Base-by-base conservation (phyloP, 78 protist species). In the Monocercomonoides exilis region DNA sequence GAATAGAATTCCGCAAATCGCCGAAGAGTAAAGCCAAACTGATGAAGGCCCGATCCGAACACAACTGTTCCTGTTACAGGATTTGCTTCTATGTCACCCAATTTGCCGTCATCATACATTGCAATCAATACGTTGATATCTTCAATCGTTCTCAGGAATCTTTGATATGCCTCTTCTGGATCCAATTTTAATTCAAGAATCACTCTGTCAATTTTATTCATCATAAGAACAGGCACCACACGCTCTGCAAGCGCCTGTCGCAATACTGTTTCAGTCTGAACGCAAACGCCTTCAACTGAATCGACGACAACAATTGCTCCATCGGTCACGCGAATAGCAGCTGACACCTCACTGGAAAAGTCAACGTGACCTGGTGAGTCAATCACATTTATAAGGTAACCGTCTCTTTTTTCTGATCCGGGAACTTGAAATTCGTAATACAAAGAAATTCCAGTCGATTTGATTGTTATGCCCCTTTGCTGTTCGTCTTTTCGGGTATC, bases 201-300 rank as follows among this genome's bases (percentile, higher is more conserved):
- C 6, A 21, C 82, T 5, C 82, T 33, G 21, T 79, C 82, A 6
- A 79, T 21, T 41, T 79, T 79, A 41, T 79, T 79, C 43, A 79
- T 6, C 82, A 79, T 79, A 29, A 79, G 82, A 6, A 79, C 82
- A 41, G 82, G 82, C 6, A 33, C 45, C 6, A 79, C 82, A 6
- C 82, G 82, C 82, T 79, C 82, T 33, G 82, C 88, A 63, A 97
- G 95, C 33, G 99, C 99, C 93, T 97, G 99, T 43, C 99, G 96
- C 41, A 97, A 94, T 86, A 97, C 99, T 64, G 99, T 97, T 92
- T 98, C 99, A 80, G 99, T 97, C 92, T 98, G 99, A 84, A 97
- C 99, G 89, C 98, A 97, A 80, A 97, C 99, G 79, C 99, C 99
- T 44, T 96, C 97, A 84, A 97, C 95, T 91, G 95, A 94, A 90